A percentile compares a stretch with the other conserved stretches of the same genome.
phyloP scores from a whole-genome alignment of 164 flowering plant species.

The Protea cynaroides region DNA sequence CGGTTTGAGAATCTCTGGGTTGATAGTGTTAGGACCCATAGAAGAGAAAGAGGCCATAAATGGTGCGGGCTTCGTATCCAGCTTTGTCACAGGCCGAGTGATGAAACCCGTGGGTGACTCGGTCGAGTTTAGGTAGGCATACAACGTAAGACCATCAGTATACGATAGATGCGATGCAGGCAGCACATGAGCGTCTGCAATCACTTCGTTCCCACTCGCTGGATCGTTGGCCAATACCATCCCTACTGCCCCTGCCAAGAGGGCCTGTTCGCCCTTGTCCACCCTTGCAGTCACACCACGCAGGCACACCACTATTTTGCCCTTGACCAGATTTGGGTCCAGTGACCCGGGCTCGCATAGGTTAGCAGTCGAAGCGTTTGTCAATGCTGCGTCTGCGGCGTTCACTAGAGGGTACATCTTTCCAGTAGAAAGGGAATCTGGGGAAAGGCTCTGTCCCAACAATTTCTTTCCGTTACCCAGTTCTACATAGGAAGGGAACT shows the following conservation, averaged over 20 bases:
- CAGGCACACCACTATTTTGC: slow-evolving; percentile 58
- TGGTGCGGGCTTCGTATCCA: slow-evolving; percentile 49
- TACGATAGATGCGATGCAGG: slow-evolving; percentile 45
- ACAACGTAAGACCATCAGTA: slow-evolving; percentile 30
- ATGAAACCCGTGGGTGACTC: slow-evolving; percentile 42
- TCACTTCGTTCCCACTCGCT: slow-evolving; percentile 25
- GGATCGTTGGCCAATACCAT: slow-evolving; percentile 46
- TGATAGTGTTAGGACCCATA: slow-evolving; percentile 44
- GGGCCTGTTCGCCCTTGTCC: slow-evolving; percentile 42
- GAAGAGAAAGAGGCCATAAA: slow-evolving; percentile 71
- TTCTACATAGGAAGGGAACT: slow-evolving; percentile 27
- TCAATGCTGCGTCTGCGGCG: slow-evolving; percentile 25
- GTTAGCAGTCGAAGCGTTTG: slow-evolving; percentile 25
- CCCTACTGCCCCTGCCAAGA: slow-evolving; percentile 51
- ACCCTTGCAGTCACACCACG: slow-evolving; percentile 49
- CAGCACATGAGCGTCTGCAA: slow-evolving; percentile 41
- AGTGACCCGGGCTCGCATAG: slow-evolving; percentile 36
- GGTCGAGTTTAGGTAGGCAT: slow-evolving; percentile 43
- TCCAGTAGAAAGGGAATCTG: slow-evolving; percentile 10
- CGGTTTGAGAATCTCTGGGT: slow-evolving; percentile 58
- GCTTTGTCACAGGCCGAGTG: slow-evolving; percentile 26
- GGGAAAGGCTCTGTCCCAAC: slow-evolving; percentile 51
- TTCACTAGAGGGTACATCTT: slow-evolving; percentile 35
- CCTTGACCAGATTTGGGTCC: slow-evolving; percentile 43
- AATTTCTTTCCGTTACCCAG: slow-evolving; percentile 24